Conservation (phyloP, 305 asterid species). For the Monarda citriodora region DNA sequence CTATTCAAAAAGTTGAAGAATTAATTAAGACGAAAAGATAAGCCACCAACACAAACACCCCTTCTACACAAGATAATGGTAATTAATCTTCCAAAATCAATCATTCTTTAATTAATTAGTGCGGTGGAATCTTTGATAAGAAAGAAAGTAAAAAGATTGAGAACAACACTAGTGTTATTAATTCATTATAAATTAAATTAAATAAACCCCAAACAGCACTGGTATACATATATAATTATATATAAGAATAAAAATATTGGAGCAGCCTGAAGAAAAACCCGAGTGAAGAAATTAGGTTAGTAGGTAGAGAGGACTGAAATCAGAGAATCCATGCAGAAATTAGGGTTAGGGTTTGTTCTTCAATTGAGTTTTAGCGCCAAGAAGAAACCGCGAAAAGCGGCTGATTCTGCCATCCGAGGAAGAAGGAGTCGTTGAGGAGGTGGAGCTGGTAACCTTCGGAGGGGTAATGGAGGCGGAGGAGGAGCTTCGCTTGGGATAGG, state of each 20-base stretch:
- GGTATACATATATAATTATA: conserved; percentile 13
- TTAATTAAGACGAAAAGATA: conserved; percentile 25
- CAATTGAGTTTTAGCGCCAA: conserved; percentile 67
- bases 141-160: conserved; percentile 16
- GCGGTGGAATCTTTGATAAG: conserved; percentile 41
- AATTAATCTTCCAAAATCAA: conserved; percentile 16
- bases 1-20: conserved; percentile 32
- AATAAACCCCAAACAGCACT: conserved; percentile 14
- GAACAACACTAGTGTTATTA: no score
- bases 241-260: conserved; percentile 29
- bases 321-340: conserved; percentile 36
- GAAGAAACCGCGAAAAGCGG: conserved; percentile 95
- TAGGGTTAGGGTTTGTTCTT: conserved; percentile 68
- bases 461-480: conserved; percentile 92
- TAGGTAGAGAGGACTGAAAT: background rate
- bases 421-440: conserved; percentile 58
- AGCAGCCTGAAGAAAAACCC: conserved; percentile 30
- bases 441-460: conserved; percentile 94
- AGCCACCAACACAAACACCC: conserved; percentile 43
- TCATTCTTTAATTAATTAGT: conserved; percentile 13
- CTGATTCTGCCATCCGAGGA: conserved; percentile 98
- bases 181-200: background rate
- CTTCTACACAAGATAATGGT: conserved; percentile 28
- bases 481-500: conserved; percentile 82
- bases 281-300: conserved; percentile 5